phyloP scores from a whole-genome alignment of 306 rosid genomes.

The Sphenostylis stenocarpa region DNA sequence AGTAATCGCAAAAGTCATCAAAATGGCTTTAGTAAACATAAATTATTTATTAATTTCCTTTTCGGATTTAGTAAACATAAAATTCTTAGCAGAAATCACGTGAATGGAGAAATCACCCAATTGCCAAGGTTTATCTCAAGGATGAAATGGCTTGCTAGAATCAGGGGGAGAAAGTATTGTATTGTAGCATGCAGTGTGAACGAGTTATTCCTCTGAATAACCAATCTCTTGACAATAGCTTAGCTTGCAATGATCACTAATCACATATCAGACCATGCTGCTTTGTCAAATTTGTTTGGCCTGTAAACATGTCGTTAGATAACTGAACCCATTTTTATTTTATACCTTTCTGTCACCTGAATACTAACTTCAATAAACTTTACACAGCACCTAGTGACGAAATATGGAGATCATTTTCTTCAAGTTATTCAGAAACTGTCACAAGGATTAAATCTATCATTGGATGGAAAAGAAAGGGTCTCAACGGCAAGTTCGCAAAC shows the following conservation, averaged over 20 bases:
- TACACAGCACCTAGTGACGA: slow-evolving; percentile 68
- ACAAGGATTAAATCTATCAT: slow-evolving; percentile 50
- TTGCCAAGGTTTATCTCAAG: background rate
- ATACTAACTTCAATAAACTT: slow-evolving; percentile 36
- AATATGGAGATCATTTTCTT: slow-evolving; percentile 74
- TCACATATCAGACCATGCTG: slow-evolving; percentile 20
- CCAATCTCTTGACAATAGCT: slow-evolving; percentile 19
- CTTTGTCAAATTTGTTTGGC: slow-evolving; percentile 17
- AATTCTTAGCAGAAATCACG: slow-evolving; percentile 3
- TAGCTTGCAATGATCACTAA: slow-evolving; percentile 8
- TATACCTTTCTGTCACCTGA: background rate
- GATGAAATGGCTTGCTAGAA: background rate
- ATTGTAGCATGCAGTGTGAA: background rate
- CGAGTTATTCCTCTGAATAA: slow-evolving; percentile 16
- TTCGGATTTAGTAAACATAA: background rate
- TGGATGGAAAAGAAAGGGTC: slow-evolving; percentile 58
- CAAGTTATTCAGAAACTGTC: slow-evolving; percentile 52
- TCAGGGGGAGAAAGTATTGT: background rate
- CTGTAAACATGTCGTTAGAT: background rate
- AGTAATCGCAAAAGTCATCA: slow-evolving; percentile 9
- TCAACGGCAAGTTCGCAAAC: background rate
- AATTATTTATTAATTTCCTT: background rate
- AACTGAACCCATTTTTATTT: background rate
- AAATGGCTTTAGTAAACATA: slow-evolving; percentile 16
- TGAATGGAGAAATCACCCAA: background rate